phyloP scores from a whole-genome alignment of 768 basidiomycete species.

The Amanita exitialis region DNA sequence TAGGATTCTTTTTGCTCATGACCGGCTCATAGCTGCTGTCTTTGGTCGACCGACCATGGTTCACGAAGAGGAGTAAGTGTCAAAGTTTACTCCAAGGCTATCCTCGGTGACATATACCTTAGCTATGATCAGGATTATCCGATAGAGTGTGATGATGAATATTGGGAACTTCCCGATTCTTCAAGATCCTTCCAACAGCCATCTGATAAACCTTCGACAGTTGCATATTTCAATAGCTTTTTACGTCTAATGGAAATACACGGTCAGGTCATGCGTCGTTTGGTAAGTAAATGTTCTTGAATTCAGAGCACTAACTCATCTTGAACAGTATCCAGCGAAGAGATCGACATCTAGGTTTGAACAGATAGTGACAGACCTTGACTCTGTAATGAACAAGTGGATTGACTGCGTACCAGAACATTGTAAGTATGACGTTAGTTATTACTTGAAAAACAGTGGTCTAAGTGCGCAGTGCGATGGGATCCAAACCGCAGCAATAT shows the following conservation, averaged over 20 bases:
- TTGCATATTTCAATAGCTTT: too few species aligned
- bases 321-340: too few species aligned
- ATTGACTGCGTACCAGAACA: conserved; percentile 55
- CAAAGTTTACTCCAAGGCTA: neutral
- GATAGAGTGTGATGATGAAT: conserved; percentile 74
- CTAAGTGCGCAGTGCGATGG: conserved; percentile 31
- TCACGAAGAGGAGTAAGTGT: conserved; percentile 57
- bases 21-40: conserved; percentile 41
- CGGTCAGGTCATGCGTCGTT: too few species aligned
- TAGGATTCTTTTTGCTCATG: conserved; percentile 39
- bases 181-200: conserved; percentile 59
- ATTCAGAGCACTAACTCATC: too few species aligned
- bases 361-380: conserved; percentile 56
- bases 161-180: conserved; percentile 52
- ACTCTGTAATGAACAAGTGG: conserved; percentile 66
- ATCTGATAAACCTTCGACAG: too few species aligned
- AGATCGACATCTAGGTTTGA: conserved; percentile 11
- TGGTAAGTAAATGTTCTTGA: too few species aligned
- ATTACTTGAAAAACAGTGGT: neutral
- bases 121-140: conserved; percentile 81
- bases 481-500: conserved; percentile 35
- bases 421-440: conserved; percentile 23
- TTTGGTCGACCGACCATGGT: conserved; percentile 48
- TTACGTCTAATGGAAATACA: too few species aligned
- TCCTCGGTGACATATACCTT: neutral